Conservation (phyloP, 2,329 filamentous ascomycete genomes). For the Aspergillus unguis region DNA sequence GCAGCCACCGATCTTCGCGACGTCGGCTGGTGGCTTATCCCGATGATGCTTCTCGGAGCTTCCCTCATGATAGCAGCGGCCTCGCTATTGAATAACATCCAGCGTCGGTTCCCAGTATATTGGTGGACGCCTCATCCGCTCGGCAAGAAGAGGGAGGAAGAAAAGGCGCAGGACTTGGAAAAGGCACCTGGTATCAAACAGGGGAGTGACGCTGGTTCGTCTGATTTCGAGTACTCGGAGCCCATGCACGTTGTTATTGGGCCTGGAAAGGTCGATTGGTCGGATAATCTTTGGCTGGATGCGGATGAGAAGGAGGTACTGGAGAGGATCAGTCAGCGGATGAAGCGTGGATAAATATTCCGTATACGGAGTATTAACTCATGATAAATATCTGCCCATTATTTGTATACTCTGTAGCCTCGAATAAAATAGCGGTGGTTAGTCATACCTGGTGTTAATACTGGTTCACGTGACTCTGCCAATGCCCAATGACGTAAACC, state of each 20-base stretch:
- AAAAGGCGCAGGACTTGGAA: constrained; percentile 19
- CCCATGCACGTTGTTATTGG: constrained; percentile 30
- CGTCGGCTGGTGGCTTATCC: constrained; percentile 68
- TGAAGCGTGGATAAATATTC: constrained; percentile 18
- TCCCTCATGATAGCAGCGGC: constrained; percentile 61
- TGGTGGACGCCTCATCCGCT: constrained; percentile 55
- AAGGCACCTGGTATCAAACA: constrained; percentile 16
- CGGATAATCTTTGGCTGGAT: constrained; percentile 34
- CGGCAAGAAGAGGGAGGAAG: neutral
- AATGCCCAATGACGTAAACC: constrained; percentile 26
- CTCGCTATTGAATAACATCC: constrained; percentile 66
- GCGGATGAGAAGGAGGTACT: constrained; percentile 32
- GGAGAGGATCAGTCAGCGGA: constrained; percentile 32
- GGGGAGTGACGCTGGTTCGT: constrained; percentile 5
- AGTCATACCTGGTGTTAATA: neutral
- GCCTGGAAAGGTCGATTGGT: constrained; percentile 29
- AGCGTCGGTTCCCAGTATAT: constrained; percentile 64
- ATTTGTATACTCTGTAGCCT: too few species aligned
- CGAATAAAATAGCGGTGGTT: neutral
- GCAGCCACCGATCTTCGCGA: constrained; percentile 55
- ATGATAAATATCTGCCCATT: neutral
- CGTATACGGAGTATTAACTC: neutral
- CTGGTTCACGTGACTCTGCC: constrained; percentile 16
- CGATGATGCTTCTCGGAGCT: constrained; percentile 60
- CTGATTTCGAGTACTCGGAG: constrained; percentile 15